phyloP scores from a whole-genome alignment of 2,329 filamentous ascomycete genomes.

The Aspergillus arachidicola region DNA sequence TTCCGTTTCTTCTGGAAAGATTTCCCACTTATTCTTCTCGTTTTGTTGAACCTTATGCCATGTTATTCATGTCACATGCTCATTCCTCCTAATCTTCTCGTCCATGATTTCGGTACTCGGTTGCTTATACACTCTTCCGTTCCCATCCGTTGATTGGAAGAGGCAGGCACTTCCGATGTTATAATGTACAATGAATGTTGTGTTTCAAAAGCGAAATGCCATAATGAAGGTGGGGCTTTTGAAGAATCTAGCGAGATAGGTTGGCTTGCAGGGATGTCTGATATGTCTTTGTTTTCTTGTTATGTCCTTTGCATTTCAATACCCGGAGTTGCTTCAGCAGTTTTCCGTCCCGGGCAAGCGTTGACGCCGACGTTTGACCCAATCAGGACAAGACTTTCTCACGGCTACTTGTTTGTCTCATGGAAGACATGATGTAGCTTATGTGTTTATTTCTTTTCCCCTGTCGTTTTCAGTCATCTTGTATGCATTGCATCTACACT shows the following conservation, averaged over 20 bases:
- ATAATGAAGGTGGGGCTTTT: constrained; percentile 15
- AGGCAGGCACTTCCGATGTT: constrained; percentile 18
- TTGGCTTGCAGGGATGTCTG: constrained; percentile 16
- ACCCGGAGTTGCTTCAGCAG: constrained; percentile 28
- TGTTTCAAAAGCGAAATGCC: constrained; percentile 9
- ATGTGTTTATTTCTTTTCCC: constrained; percentile 17
- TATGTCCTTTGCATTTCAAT: constrained; percentile 25
- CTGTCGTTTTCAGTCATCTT: constrained; percentile 12
- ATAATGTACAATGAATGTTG: constrained; percentile 26
- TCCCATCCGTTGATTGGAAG: constrained; percentile 10
- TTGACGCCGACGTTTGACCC: not conserved
- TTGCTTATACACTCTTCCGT: constrained; percentile 19
- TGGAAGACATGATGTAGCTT: constrained; percentile 15
- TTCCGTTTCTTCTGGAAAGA: constrained; percentile 40
- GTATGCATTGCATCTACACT: constrained; percentile 26
- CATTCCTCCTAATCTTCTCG: constrained; percentile 27
- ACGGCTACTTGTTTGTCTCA: constrained; percentile 15
- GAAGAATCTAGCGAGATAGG: constrained; percentile 22
- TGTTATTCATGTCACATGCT: constrained; percentile 20
- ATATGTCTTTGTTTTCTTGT: constrained; percentile 11
- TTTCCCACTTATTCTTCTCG: constrained; percentile 24
- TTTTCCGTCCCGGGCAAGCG: constrained; percentile 7
- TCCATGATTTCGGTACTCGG: constrained; percentile 24
- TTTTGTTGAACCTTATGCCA: constrained; percentile 19
- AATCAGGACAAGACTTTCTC: constrained; percentile 4